Base-by-base conservation (phyloP, 331 rosid genomes). In the Spiraea crenata region DNA sequence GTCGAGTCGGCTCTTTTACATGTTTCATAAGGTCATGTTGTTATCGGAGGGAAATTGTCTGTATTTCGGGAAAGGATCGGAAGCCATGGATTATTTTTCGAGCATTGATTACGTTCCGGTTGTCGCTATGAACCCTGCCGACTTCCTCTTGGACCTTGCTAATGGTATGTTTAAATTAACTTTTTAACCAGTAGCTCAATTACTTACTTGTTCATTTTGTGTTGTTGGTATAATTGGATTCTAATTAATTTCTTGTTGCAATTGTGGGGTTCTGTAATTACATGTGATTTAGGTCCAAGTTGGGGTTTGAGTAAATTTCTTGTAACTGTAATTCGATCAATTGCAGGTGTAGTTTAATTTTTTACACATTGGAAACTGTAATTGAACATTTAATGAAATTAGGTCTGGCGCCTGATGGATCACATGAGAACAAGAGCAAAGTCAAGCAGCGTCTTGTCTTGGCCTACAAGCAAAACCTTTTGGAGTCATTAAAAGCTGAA, bases 71-170 rank as follows among this genome's bases (percentile, higher is more conserved):
- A 84, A 78, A 31, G 92, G 88, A 20, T 66, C 86, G 2, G 83
- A 79, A 38, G 96, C 82, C 14, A 74, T 89, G 82, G 77, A 81
- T 13, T 85, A 87, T 61, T 92, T 92, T 76, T 78, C 90, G 1
- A 73, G 65, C 63, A 45, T 89, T 55, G 96, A 93, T 10, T 92
- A 72, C 73, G 60, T 82, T 31, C 90, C 92, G 0, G 49, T 88
- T 7, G 10, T 89, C 25, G 86, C 85, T 62, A 92, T 92, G 93
- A 92, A 92, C 65, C 96, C 97, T 57, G 69, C 92, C 0, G 96
- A 92, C 75, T 92, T 85, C 65, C 83, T 92, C 17, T 79, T 89
- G 69, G 97, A 92, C 76, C 92, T 92, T 63, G 89, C 93, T 37
- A 92, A 85, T 3, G 97, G 96, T 91, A 79, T n/a, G 88, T 37